Base-by-base conservation (phyloP, 768 basidiomycete genomes). In the Psilocybe subaeruginosa region DNA sequence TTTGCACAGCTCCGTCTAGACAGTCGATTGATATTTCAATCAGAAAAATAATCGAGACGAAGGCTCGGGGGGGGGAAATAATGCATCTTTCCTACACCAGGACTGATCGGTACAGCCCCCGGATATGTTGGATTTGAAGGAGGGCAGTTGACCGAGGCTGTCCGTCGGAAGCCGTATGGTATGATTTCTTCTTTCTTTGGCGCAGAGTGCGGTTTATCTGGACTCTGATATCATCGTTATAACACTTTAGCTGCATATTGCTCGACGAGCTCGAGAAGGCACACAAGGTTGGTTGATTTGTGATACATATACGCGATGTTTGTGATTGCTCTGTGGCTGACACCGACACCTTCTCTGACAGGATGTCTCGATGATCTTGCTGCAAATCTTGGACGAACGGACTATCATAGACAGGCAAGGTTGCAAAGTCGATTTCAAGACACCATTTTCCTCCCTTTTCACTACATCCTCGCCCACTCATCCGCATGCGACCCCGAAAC, bases 221-320 rank as follows among this genome's bases (percentile, higher is more conserved):
- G 16, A 37, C 8, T 16, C 3, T 8, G 33, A 14, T 17, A 9
- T 16, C 3, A 5, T 48, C 35, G n/a, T 5, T n/a, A 4, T 9
- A n/a, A 47, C 8, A 7, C 11, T 35, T n/a, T 54, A 84, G 89
- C 88, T 64, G 92, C 51, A 80, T 93, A 41, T 78, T 93, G 57
- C 87, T 94, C 58, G 91, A 93, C 68, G 93, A 93, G 72, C 83
- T 97, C 60, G 95, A 97, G 77, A 97, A 97, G 74, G 95, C 94
- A 0, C 95, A 96, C 76, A 93, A 93, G 77, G 86, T 86, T 64
- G 30, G 68, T 62, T 8, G 33, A 12, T 12, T 12, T 17, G 23
- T 2, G 12, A 49, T 8, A 35, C 0, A 54, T n/a, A 14, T 23
- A 23, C 23, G 23, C 23, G 23, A 23, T 23, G 2, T 23, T 29